Conservation (phyloP, 2,329 filamentous ascomycete species). For the Cladosporium colombiae region DNA sequence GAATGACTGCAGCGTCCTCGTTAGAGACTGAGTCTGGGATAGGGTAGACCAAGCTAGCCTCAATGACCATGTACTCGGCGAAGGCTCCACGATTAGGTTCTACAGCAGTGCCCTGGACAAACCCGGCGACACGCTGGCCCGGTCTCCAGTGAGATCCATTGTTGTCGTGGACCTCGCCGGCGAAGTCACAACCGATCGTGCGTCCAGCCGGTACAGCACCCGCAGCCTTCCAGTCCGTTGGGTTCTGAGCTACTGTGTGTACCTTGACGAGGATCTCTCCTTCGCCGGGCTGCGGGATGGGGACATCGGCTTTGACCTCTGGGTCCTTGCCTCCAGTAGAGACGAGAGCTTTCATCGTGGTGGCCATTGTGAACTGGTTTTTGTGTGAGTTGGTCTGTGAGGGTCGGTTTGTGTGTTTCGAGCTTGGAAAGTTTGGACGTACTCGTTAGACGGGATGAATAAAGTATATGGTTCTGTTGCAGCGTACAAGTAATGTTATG, state of each 20-base stretch:
- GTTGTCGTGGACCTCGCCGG: conserved; percentile 33
- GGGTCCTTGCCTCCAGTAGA: conserved; percentile 8
- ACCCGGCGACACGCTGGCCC: conserved; percentile 18
- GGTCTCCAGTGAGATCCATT: conserved; percentile 16
- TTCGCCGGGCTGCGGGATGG: conserved; percentile 29
- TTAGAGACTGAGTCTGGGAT: conserved; percentile 41
- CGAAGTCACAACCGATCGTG: conserved; percentile 34
- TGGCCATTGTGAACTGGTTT: background rate
- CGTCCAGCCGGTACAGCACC: conserved; percentile 14
- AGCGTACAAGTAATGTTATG: background rate
- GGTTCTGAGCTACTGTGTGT: conserved; percentile 32
- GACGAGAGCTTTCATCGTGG: conserved; percentile 21
- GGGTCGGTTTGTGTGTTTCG: background rate
- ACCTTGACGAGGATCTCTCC: conserved; percentile 32
- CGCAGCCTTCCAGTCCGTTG: conserved; percentile 31
- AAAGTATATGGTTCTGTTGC: background rate
- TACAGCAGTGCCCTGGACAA: conserved; percentile 19
- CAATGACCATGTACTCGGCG: conserved; percentile 34
- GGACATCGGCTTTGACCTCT: conserved; percentile 25
- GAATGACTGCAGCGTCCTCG: conserved; percentile 41
- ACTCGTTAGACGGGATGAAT: too few relatives aligned
- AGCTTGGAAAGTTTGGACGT: background rate
- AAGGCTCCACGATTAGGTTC: conserved; percentile 25
- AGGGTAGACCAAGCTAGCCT: conserved; percentile 35
- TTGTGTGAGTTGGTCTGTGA: background rate